Evolutionary conservation across 2,329 filamentous ascomycete genomes (phyloP).

Genomic region (Neurospora sp.): DNA sequence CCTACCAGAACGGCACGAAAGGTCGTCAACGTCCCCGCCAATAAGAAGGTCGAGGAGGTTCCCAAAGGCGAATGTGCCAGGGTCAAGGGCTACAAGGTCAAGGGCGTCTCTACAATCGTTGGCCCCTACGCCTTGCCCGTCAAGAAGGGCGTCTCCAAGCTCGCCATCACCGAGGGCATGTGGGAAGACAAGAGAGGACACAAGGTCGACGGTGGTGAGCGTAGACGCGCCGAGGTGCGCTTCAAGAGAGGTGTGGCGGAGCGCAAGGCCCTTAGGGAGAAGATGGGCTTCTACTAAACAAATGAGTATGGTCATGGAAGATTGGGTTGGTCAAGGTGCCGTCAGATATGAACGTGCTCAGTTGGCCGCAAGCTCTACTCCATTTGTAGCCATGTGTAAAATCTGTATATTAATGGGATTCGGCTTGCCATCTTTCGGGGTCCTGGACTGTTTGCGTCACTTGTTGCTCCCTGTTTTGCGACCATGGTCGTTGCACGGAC

Average conservation of each 20-base stretch:
- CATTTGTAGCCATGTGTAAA: slow-evolving; percentile 10
- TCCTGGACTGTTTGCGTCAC: neutral
- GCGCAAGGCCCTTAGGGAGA: slow-evolving; percentile 54
- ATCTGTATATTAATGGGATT: slow-evolving; percentile 15
- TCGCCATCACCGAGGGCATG: slow-evolving; percentile 74
- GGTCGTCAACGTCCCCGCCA: slow-evolving; percentile 46
- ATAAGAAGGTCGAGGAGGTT: slow-evolving; percentile 27
- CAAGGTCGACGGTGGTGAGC: slow-evolving; percentile 95
- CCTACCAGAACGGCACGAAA: slow-evolving; percentile 36
- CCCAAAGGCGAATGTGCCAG: slow-evolving; percentile 34
- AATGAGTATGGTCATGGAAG: neutral
- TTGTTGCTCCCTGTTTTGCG: neutral
- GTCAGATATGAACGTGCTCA: neutral
- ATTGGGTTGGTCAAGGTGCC: neutral
- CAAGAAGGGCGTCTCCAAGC: slow-evolving; percentile 53
- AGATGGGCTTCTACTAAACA: slow-evolving; percentile 15
- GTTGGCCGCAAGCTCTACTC: neutral
- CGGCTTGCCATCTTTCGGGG: neutral
- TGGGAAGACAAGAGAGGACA: slow-evolving; percentile 82
- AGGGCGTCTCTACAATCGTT: slow-evolving; percentile 57
- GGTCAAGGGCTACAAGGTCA: slow-evolving; percentile 57
- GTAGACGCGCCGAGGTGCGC: slow-evolving; percentile 73
- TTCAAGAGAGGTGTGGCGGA: slow-evolving; percentile 77
- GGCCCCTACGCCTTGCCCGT: slow-evolving; percentile 66
- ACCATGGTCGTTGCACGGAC: neutral